Base-by-base conservation (phyloP, 441 rosid genomes). In the Arabidopsis hybrid region DNA sequence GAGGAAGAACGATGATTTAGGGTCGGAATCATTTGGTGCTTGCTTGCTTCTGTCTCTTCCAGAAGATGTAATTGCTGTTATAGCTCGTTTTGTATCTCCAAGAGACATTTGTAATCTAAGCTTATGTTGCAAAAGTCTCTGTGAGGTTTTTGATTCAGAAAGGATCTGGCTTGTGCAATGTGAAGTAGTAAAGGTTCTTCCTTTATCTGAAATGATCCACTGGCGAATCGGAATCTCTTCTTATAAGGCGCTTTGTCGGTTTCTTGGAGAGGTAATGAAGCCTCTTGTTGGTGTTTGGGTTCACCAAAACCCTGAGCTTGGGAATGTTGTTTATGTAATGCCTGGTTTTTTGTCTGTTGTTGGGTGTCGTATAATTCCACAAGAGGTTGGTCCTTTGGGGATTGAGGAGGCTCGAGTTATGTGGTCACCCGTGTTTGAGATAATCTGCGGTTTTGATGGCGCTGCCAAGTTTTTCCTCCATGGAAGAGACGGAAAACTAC, bases 291-390 rank as follows among this genome's bases (percentile, higher is more conserved):
- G 98, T 13, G 79, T 93, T 61, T 93, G 98, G 95, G 97, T 88
- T 84, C 92, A 91, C 57, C 91, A 91, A 76, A 89, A 93, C 73
- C 97, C 97, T 40, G 95, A 93, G 80, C 91, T 91, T 46, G 97
- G 97, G 58, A 93, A 91, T 79, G 89, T 91, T 31, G 95, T 91
- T 46, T 87, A 91, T 76, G 92, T 83, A 8, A 88, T 91, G 91
- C 90, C 92, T 50, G 95, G 98, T 66, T 88, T 87, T 73, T 83
- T 91, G 39, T 88, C 91, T 8, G 81, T 89, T 50, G 90, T 91
- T 57, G 98, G 93, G 31, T 89, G 92, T 60, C 85, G 92, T 64
- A 81, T 93, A 57, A 82, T 93, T 75, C 98, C 98, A 0, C 98
- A 91, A 75, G 92, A 92, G 75, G 88, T 93, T 62, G 93, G 95